A percentile compares a stretch with the other conserved stretches of the same genome.
phyloP scores from a whole-genome alignment of 495 filamentous ascomycete genomes.

The Trichoderma reesei region DNA sequence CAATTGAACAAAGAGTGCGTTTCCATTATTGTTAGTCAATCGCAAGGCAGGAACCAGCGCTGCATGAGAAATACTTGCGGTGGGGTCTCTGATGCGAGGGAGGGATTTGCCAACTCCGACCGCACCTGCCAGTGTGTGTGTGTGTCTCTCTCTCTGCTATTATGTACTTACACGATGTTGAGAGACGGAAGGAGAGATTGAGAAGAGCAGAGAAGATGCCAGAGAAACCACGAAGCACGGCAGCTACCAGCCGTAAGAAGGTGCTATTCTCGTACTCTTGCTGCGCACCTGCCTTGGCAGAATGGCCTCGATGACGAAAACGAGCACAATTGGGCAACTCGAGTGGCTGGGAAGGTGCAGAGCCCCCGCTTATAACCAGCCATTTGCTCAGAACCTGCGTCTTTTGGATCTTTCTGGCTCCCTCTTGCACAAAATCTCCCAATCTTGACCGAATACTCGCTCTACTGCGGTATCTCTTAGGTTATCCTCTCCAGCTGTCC shows the following conservation, averaged over 20 bases:
- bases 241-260: not conserved
- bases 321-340: not conserved
- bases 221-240: not conserved
- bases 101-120: not conserved
- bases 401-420: not conserved
- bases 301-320: not conserved
- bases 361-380: conserved; percentile 5
- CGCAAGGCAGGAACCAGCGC: too few species aligned
- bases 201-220: not conserved
- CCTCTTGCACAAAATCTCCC: not conserved
- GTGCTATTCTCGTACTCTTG: not conserved
- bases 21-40: too few species aligned
- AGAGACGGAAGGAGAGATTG: not conserved
- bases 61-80: not conserved
- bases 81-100: not conserved
- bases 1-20: not conserved
- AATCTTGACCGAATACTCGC: too few species aligned
- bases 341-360: conserved; percentile 7
- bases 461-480: too few species aligned
- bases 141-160: too few species aligned
- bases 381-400: conserved; percentile 2
- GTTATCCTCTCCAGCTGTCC: too few species aligned
- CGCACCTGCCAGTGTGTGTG: too few species aligned
- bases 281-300: conserved; percentile 1
- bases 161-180: not conserved